Evolutionary conservation across 345 rosid species (phyloP), one percentile per base, ranked within the genome.

Genomic region (Garcia nutans): DNA sequence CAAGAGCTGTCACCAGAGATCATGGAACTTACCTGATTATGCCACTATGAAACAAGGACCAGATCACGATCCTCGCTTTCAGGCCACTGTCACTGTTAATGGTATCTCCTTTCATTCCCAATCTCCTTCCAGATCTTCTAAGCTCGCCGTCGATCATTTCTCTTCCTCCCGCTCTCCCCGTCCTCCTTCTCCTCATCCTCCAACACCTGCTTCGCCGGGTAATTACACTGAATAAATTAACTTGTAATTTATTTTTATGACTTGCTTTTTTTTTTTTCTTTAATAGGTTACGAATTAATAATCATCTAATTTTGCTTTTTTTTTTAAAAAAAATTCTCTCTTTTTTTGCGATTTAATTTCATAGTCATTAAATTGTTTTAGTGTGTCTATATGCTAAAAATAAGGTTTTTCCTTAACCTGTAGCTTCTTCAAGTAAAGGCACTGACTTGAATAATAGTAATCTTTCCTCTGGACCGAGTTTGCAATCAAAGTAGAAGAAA

Each of bases 1-100:
- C 92, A 86, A 45, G 87, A 82, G 66, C 70, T 85, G 89, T 49
- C 90, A 85, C 8, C 73, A 37, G 47, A 71, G 62, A 22, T 15
- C 9, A 23, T 85, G 87, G 89, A 16, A 3, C 17, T 31, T 81
- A 24, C 87, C 90, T 3, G 76, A 28, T 8, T 88, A 88, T 66
- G 23, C 7, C 0, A n/a, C 65, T 16, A 16, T 20, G 15, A 82
- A 68, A 68, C 26, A 73, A 4, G 92, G 90, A 10, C 82, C 64
- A 0, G 85, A 74, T 62, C 92, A 87, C 74, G 31, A 65, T 60
- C 87, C 86, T 56, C 70, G 74, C 23, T 85, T 85, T 67, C 67
- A 73, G 1, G 74, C 86, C 41, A 75, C 90, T 1, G 89, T 88
- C 28, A 28, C 64, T n/a, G 79, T 88, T 13, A 75, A 84, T 42